phyloP scores from a whole-genome alignment of 805 yeast genomes.

The Monosporozyma unispora region DNA sequence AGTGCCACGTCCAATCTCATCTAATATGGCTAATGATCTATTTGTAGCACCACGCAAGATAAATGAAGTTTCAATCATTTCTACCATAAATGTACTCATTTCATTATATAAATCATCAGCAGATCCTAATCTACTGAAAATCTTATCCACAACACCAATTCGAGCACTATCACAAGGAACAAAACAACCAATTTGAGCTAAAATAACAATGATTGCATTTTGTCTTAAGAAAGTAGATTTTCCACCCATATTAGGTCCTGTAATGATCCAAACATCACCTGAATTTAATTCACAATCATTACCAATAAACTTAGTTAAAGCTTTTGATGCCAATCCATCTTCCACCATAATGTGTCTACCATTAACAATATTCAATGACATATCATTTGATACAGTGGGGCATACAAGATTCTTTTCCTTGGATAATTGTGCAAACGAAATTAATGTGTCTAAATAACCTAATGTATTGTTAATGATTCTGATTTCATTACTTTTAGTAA shows the following conservation, averaged over 20 bases:
- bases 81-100: slow-evolving; percentile 87
- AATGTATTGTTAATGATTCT: slow-evolving; percentile 42
- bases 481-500: slow-evolving; percentile 37
- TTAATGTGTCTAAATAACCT: slow-evolving; percentile 63
- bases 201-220: slow-evolving; percentile 56
- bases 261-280: slow-evolving; percentile 47
- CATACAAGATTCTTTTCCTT: slow-evolving; percentile 55
- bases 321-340: slow-evolving; percentile 45
- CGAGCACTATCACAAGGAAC: slow-evolving; percentile 58
- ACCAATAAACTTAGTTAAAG: slow-evolving; percentile 29
- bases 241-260: slow-evolving; percentile 90
- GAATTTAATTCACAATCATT: slow-evolving; percentile 26
- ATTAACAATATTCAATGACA: slow-evolving; percentile 39
- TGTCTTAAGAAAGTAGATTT: slow-evolving; percentile 70
- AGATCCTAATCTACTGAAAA: slow-evolving; percentile 76
- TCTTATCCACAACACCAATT: slow-evolving; percentile 66
- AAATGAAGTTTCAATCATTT: slow-evolving; percentile 74
- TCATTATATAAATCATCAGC: slow-evolving; percentile 73
- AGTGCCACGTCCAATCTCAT: slow-evolving; percentile 88
- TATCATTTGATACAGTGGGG: slow-evolving; percentile 50
- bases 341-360: slow-evolving; percentile 91
- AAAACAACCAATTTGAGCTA: slow-evolving; percentile 68
- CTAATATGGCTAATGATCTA: slow-evolving; percentile 66
- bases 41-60: slow-evolving; percentile 59
- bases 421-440: slow-evolving; percentile 66